Conservation (phyloP, 768 basidiomycete species). For the Hygrocybe punicea region DNA sequence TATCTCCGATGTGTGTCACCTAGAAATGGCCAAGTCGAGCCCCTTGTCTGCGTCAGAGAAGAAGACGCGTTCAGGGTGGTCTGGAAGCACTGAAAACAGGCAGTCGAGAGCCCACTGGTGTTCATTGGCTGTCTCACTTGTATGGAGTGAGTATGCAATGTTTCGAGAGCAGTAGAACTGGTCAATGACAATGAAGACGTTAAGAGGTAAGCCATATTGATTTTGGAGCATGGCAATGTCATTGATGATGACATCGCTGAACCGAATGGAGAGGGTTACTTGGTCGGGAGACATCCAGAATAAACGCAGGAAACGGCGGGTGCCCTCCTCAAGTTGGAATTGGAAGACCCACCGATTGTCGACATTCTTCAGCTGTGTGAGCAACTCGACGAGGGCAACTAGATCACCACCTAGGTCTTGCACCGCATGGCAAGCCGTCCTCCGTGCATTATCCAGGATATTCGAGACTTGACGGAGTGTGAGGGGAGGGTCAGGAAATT, state of each 20-base stretch:
- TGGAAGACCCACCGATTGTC: slow-evolving; percentile 25
- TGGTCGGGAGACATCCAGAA: slow-evolving; percentile 37
- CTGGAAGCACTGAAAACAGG: background rate
- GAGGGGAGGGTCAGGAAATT: slow-evolving; percentile 12
- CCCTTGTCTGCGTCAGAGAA: background rate
- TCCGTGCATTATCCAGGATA: slow-evolving; percentile 19
- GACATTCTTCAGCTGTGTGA: slow-evolving; percentile 11
- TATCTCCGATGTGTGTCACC: background rate
- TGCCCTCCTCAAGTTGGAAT: slow-evolving; percentile 16
- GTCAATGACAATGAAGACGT: slow-evolving; percentile 34
- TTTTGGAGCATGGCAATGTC: slow-evolving; percentile 32
- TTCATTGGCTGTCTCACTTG: background rate
- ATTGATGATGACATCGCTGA: slow-evolving; percentile 31
- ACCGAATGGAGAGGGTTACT: slow-evolving; percentile 18
- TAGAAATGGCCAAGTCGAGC: background rate
- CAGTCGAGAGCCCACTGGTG: slow-evolving; percentile 1
- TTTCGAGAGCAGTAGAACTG: slow-evolving; percentile 22
- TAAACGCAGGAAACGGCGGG: slow-evolving; percentile 16
- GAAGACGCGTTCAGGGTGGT: background rate
- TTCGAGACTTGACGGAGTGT: slow-evolving; percentile 31
- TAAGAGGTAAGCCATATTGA: slow-evolving; percentile 26
- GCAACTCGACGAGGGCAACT: slow-evolving; percentile 20
- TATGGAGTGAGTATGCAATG: slow-evolving; percentile 12
- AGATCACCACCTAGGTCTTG: slow-evolving; percentile 27
- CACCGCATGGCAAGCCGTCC: slow-evolving; percentile 17